Conservation (phyloP, 306 rosid genomes). For the Casuarina cunninghamiana region DNA sequence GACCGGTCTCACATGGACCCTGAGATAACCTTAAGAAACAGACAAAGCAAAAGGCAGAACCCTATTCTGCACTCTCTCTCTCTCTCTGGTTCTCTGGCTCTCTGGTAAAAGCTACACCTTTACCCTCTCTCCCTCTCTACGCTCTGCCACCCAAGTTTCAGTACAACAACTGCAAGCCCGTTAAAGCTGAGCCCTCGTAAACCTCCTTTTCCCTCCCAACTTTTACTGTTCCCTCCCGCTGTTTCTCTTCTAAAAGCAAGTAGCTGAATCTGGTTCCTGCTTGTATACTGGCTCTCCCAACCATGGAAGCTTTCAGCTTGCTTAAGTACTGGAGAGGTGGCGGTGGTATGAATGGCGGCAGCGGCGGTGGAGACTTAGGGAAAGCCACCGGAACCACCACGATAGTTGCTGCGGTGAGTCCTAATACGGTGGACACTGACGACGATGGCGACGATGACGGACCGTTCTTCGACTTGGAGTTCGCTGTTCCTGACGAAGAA, state of each 20-base stretch:
- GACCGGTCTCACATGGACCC: constrained; percentile 54
- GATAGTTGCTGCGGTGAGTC: constrained; percentile 40
- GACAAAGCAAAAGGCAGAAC: constrained; percentile 21
- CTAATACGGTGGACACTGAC: constrained; percentile 26
- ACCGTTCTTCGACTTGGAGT: constrained; percentile 90
- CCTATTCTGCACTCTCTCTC: background rate
- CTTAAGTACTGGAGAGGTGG: constrained; percentile 90
- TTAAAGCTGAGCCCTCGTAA: constrained; percentile 15
- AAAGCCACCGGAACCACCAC: constrained; percentile 28
- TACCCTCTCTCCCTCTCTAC: constrained; percentile 11
- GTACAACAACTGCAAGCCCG: constrained; percentile 27
- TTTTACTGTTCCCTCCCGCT: background rate
- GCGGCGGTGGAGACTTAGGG: background rate
- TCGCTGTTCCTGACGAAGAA: constrained; percentile 59
- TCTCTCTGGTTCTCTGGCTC: background rate
- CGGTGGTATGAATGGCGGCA: constrained; percentile 19
- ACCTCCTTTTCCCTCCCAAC: constrained; percentile 10
- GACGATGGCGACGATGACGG: constrained; percentile 58
- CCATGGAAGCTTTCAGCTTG: constrained; percentile 97
- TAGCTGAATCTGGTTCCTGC: constrained; percentile 13
- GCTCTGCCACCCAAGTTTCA: constrained; percentile 23
- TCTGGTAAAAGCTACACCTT: constrained; percentile 18
- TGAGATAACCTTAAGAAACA: constrained; percentile 41
- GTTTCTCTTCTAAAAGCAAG: constrained; percentile 22
- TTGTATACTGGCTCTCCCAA: constrained; percentile 98